These are phyloP conservation scores for Phialocephala sp. DNA, from an alignment of 2,329 filamentous ascomycete species.

Conservation along the genomic window DNA sequence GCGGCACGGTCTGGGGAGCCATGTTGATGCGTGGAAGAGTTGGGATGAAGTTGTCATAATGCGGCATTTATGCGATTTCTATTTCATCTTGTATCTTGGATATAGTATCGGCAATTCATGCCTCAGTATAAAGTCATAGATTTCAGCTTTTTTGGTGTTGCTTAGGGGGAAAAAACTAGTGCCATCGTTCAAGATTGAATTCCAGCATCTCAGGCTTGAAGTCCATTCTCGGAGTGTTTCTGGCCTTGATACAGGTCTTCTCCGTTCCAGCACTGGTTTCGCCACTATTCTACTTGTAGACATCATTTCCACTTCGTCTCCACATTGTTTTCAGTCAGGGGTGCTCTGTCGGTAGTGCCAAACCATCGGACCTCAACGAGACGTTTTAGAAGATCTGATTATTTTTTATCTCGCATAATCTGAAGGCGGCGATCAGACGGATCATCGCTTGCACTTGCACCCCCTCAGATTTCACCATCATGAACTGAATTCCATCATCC, in stretches of 20 bases:
- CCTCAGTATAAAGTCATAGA: not conserved
- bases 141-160: not conserved
- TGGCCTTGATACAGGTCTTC: not conserved
- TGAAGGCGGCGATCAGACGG: constrained; percentile 25
- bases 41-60: constrained; percentile 8
- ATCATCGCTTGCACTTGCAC: constrained; percentile 25
- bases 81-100: not conserved
- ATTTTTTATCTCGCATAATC: constrained; percentile 5
- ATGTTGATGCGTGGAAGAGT: not conserved
- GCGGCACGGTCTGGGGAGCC: not conserved
- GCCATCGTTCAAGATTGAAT: not conserved
- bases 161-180: not conserved
- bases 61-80: not conserved
- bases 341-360: constrained; percentile 12
- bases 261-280: constrained; percentile 7
- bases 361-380: constrained; percentile 18
- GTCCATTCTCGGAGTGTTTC: not conserved
- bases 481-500: constrained; percentile 5
- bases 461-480: not conserved
- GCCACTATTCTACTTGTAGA: not conserved
- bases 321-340: not conserved
- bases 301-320: not conserved
- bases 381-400: constrained; percentile 31
- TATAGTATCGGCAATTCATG: constrained; percentile 2
- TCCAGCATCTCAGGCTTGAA: not conserved